Percentiles rank a stretch among this genome's conserved stretches.
These are phyloP conservation scores for Endotrypanum monterogeii DNA, from an alignment of 208 protist genomes.

Conservation along the genomic window DNA sequence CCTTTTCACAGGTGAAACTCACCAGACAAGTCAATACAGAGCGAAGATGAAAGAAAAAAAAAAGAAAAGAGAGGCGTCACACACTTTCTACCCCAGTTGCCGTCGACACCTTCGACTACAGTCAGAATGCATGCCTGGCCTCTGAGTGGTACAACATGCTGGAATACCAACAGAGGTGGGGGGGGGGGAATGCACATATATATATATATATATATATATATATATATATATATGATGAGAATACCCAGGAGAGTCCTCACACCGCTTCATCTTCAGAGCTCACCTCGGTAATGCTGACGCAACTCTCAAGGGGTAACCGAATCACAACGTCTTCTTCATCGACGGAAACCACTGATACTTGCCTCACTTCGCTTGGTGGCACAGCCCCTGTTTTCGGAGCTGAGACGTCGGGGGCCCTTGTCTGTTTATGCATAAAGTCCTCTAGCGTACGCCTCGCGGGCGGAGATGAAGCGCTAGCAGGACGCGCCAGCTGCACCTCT, in stretches of 20 bases:
- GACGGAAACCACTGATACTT: not conserved
- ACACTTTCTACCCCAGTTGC: not conserved
- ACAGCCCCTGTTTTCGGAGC: not conserved
- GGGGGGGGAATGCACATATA: no score
- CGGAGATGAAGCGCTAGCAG: not conserved
- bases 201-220: no score
- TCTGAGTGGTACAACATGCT: not conserved
- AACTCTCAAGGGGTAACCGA: not conserved
- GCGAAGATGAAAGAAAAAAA: not conserved
- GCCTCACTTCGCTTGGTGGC: not conserved
- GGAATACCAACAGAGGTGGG: not conserved
- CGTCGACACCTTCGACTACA: not conserved
- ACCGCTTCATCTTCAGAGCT: constrained; percentile 11
- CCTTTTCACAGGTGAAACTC: not conserved
- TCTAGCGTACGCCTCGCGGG: not conserved
- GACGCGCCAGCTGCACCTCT: not conserved
- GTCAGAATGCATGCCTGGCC: not conserved
- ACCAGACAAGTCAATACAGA: not conserved
- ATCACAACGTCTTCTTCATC: not conserved
- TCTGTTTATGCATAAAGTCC: not conserved
- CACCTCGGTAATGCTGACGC: constrained; percentile 6
- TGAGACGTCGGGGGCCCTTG: not conserved
- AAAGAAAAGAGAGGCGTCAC: no score
- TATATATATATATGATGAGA: not conserved
- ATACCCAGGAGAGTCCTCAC: constrained; percentile 1